Evolutionary conservation across 352 stramenopile species (phyloP), one percentile per base, ranked within the genome.

Genomic region (Phytophthora ramorum): DNA sequence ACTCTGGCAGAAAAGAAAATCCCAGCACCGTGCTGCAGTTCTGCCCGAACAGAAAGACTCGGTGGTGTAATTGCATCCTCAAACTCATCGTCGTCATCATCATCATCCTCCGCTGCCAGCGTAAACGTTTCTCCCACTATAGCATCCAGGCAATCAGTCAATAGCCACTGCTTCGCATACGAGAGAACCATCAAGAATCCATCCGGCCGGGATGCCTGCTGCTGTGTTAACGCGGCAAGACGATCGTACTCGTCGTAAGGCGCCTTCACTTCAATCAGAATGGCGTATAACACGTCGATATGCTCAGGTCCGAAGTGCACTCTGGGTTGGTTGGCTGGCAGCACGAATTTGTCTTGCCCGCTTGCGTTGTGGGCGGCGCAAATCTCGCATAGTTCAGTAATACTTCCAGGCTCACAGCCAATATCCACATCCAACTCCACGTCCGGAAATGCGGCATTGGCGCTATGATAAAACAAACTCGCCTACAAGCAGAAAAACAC

Each of bases 181-280:
- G 87, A 80, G 1, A 96, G 66, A 19, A 96, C 83, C 75, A 89
- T 92, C 19, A 92, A 68, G 69, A 96, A 96, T 0, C 89, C 89
- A 65, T 95, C 85, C 4, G 87, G 83, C 17, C 85, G 83, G 28
- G 87, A 95, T n/a, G 72, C 64, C 57, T 95, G 82, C 38, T 84
- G 81, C 66, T 91, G 83, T 19, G 85, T 89, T 20, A 96, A 78
- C 50, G 71, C 72, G 0, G 85, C 51, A 26, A 95, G 66, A 0
- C 88, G 77, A 50, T 94, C 87, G 32, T 91, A 95, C 53, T 96
- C 83, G 47, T 95, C 89, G 58, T 94, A 96, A 26, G 89, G 89
- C 12, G 89, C 84, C 58, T 91, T 92, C 30, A 96, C 85, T 71
- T 96, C 89, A 50, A 92, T 86, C 54, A 96, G 59, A 67, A 96